These are phyloP conservation scores for Trichoderma hamatum DNA, from an alignment of 2,329 filamentous ascomycete genomes.

Conservation along the genomic window DNA sequence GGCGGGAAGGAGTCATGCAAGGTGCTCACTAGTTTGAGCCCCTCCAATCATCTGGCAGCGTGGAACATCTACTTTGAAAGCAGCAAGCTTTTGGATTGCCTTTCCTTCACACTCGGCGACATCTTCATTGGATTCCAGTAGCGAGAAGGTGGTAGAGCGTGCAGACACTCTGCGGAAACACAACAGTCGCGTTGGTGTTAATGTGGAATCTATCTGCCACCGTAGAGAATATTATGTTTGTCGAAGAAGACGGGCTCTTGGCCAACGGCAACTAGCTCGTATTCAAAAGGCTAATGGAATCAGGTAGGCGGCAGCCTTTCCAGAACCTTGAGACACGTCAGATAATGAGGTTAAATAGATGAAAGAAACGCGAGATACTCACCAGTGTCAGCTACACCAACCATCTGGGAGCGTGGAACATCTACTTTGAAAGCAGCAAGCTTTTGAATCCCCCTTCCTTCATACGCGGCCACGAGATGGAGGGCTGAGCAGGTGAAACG, in stretches of 20 bases:
- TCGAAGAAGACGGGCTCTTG: constrained; percentile 30
- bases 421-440: too few species aligned
- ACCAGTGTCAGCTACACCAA: constrained; percentile 93
- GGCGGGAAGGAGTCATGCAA: too few species aligned
- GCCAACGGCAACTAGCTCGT: constrained; percentile 42
- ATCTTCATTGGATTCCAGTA: constrained; percentile 35
- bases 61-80: constrained; percentile 42
- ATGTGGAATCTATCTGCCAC: constrained; percentile 37
- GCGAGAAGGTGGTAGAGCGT: constrained; percentile 35
- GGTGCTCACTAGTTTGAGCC: too few species aligned
- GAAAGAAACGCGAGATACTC: constrained; percentile 28
- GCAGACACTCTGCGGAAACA: constrained; percentile 30
- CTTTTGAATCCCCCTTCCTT: too few species aligned
- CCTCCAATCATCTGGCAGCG: constrained; percentile 39
- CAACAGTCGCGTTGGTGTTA: constrained; percentile 33
- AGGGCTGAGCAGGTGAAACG: too few species aligned
- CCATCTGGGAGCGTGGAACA: too few species aligned
- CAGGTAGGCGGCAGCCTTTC: constrained; percentile 92
- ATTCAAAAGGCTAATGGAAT: constrained; percentile 89
- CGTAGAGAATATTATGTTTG: constrained; percentile 34
- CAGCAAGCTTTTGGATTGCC: constrained; percentile 33
- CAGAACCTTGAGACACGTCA: constrained; percentile 67
- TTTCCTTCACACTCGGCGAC: constrained; percentile 12
- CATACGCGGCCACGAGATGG: too few species aligned
- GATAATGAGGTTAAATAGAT: not conserved